Evolutionary conservation across 371 early-diverging fungal genomes (phyloP).

Genomic region (Mucor sp.): DNA sequence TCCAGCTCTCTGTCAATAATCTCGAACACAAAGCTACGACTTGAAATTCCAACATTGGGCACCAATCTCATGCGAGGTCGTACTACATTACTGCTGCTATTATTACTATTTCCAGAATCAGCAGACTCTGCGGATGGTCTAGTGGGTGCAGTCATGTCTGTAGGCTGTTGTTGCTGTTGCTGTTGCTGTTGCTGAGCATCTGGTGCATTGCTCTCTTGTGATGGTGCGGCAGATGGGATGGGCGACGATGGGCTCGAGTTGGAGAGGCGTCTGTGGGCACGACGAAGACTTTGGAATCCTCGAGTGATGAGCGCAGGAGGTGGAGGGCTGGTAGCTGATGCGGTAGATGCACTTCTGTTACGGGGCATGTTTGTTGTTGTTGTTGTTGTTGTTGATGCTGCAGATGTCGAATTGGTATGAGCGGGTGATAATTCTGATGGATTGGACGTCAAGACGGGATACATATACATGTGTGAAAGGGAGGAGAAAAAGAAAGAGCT

Average conservation of each 20-base stretch:
- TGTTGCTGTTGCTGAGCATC: background rate
- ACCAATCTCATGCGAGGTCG: constrained; percentile 71
- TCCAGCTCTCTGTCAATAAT: constrained; percentile 78
- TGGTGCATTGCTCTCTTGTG: background rate
- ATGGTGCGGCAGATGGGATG: background rate
- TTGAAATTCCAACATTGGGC: constrained; percentile 70
- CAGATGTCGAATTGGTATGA: background rate
- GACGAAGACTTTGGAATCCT: constrained; percentile 39
- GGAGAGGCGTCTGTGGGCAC: constrained; percentile 32
- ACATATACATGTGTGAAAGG: constrained; percentile 1
- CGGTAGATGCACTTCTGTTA: constrained; percentile 35
- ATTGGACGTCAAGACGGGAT: constrained; percentile 1
- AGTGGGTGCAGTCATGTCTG: background rate
- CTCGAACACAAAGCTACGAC: constrained; percentile 79
- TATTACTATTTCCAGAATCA: constrained; percentile 2
- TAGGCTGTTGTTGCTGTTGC: background rate
- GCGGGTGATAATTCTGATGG: background rate
- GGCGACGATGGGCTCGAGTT: constrained; percentile 20
- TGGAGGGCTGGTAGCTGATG: constrained; percentile 15
- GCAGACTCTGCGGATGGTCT: background rate
- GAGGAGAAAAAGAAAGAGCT: constrained; percentile 6
- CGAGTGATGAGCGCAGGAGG: constrained; percentile 36
- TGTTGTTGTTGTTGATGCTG: background rate
- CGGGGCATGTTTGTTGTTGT: constrained; percentile 27
- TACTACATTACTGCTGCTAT: background rate